phyloP scores from a whole-genome alignment of 768 basidiomycete genomes.

The Hygrocybe coccinea region DNA sequence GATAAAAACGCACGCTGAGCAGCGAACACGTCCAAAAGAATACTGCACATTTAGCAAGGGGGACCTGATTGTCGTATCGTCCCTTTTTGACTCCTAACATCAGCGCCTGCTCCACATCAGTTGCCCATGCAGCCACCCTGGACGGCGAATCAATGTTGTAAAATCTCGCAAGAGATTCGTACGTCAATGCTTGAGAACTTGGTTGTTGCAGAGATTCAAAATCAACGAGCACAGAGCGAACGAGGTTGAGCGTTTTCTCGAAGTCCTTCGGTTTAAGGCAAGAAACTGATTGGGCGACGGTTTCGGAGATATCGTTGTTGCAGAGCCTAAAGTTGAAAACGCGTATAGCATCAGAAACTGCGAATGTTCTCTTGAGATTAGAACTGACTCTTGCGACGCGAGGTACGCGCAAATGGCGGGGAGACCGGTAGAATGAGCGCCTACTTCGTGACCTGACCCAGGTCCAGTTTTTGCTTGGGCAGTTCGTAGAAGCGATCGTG shows the following conservation, averaged over 20 bases:
- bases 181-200: background rate
- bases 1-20: background rate
- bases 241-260: background rate
- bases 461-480: constrained; percentile 41
- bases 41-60: constrained; percentile 34
- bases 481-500: constrained; percentile 31
- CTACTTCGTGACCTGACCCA: constrained; percentile 47
- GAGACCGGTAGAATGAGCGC: constrained; percentile 35
- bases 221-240: constrained; percentile 1
- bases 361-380: background rate
- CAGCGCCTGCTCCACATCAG: constrained; percentile 31
- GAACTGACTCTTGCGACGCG: constrained; percentile 44
- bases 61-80: constrained; percentile 18
- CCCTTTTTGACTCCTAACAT: constrained; percentile 15
- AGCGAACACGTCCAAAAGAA: constrained; percentile 44
- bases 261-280: constrained; percentile 5
- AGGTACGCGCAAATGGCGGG: constrained; percentile 49
- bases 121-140: constrained; percentile 27
- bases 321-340: constrained; percentile 8
- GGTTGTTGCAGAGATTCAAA: background rate
- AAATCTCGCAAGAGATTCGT: constrained; percentile 1
- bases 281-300: background rate
- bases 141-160: background rate
- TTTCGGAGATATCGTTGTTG: constrained; percentile 6
- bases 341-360: background rate